Evolutionary conservation across 768 basidiomycete genomes (phyloP).

Genomic region (Boletellus sp.): DNA sequence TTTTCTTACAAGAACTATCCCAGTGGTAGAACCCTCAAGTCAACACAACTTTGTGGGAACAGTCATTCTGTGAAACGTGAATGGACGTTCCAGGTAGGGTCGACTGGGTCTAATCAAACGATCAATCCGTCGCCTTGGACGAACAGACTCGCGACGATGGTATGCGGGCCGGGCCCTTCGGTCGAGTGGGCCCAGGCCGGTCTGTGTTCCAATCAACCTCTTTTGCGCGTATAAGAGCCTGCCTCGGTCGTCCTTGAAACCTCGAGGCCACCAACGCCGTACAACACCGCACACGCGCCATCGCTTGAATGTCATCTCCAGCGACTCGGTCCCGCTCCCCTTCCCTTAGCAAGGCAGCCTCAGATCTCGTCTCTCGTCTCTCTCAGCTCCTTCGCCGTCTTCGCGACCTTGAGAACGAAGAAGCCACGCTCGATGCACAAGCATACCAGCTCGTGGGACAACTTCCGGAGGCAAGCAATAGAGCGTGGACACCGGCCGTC

Average conservation of each 20-base stretch:
- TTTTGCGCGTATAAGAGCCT: conserved; percentile 10
- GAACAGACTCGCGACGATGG: no score
- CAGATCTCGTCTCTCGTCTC: conserved; percentile 12
- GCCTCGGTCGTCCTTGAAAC: neutral
- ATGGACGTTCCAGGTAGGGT: no score
- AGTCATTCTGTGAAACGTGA: neutral
- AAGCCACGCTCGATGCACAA: conserved; percentile 15
- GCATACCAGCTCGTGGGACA: conserved; percentile 11
- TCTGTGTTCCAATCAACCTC: conserved; percentile 13
- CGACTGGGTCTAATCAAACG: no score
- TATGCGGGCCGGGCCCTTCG: no score
- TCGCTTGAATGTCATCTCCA: neutral
- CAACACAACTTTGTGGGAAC: neutral
- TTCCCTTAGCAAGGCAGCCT: conserved; percentile 11
- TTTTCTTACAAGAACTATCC: no score
- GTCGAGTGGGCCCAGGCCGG: neutral
- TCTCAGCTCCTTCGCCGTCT: conserved; percentile 19
- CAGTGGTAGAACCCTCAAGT: neutral
- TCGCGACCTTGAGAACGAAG: conserved; percentile 21
- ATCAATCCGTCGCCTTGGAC: no score
- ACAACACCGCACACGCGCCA: neutral
- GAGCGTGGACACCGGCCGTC: neutral
- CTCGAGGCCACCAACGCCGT: neutral
- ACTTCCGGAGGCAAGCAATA: neutral
- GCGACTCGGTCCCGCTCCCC: neutral